phyloP scores from a whole-genome alignment of 2,329 filamentous ascomycete genomes.

The Albophoma yamanashiensis region DNA sequence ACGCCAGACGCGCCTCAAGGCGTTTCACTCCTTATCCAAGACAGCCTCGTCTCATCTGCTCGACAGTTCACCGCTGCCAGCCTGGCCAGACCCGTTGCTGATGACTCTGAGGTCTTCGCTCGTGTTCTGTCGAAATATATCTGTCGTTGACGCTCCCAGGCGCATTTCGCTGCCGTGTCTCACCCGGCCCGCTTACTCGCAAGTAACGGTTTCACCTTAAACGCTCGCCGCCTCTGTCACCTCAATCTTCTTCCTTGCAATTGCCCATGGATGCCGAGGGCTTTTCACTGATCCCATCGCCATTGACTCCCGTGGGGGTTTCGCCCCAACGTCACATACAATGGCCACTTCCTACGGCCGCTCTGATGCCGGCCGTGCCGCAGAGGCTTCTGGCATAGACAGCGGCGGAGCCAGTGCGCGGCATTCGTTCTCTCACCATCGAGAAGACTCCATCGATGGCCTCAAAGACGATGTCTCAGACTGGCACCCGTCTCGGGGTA shows the following conservation, averaged over 20 bases:
- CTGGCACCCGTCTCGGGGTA: conserved; percentile 30
- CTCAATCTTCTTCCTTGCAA: not conserved
- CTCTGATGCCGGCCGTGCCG: not conserved
- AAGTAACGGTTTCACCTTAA: not conserved
- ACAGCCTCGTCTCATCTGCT: not conserved
- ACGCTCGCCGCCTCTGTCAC: not conserved
- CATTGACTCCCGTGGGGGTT: not conserved
- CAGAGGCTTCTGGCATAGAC: conserved; percentile 13
- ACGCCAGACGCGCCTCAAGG: not conserved
- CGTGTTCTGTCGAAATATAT: not conserved
- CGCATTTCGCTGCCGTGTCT: not conserved
- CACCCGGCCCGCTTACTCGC: not conserved
- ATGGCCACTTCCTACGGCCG: not conserved
- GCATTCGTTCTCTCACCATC: conserved; percentile 15
- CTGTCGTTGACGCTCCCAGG: not conserved
- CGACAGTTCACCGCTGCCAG: not conserved
- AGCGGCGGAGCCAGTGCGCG: conserved; percentile 11
- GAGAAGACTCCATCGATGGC: conserved; percentile 10
- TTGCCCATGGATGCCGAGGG: not conserved
- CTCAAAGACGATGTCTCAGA: conserved; percentile 24
- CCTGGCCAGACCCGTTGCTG: not conserved
- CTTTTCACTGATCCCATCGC: not conserved
- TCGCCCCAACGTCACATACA: not conserved
- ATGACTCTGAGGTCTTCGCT: not conserved
- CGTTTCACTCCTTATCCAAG: not conserved